These are phyloP conservation scores for Lentinus tigrinus DNA, from an alignment of 768 basidiomycete species.

Conservation along the genomic window DNA sequence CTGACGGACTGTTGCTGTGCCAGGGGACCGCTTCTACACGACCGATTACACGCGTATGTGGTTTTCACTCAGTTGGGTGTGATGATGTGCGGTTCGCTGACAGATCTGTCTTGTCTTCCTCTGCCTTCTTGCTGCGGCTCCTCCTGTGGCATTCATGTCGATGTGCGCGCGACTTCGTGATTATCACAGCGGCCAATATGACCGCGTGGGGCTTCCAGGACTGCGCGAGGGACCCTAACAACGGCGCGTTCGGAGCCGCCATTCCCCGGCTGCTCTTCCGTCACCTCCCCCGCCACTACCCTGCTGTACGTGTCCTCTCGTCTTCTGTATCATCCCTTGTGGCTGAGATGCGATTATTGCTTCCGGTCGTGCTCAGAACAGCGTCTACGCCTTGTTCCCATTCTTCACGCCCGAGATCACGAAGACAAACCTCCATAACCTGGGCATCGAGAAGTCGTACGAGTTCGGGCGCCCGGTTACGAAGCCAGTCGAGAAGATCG, in stretches of 20 bases:
- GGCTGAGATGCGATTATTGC: background rate
- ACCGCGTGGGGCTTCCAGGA: constrained; percentile 81
- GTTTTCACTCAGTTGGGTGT: background rate
- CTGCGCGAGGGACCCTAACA: constrained; percentile 57
- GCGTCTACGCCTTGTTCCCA: constrained; percentile 78
- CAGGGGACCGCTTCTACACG: constrained; percentile 77
- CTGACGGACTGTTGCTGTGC: background rate
- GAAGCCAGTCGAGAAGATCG: background rate
- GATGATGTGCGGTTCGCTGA: background rate
- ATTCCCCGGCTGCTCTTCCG: constrained; percentile 72
- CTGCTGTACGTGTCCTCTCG: constrained; percentile 30
- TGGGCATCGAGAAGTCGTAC: constrained; percentile 45
- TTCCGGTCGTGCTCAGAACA: constrained; percentile 28
- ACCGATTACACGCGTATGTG: constrained; percentile 72
- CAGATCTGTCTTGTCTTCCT: background rate
- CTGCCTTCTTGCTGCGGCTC: background rate
- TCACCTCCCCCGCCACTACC: constrained; percentile 68
- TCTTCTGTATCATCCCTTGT: background rate
- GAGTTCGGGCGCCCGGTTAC: constrained; percentile 52
- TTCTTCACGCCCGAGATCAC: constrained; percentile 63
- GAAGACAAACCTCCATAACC: constrained; percentile 38
- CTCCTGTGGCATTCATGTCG: background rate
- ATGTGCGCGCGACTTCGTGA: background rate
- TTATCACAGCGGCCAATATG: constrained; percentile 57
- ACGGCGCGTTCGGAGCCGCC: constrained; percentile 77